Evolutionary conservation across 1,284 basidiomycete species (phyloP), one percentile per base, ranked within the genome.

Genomic region (Agroathelia rolfsii): DNA sequence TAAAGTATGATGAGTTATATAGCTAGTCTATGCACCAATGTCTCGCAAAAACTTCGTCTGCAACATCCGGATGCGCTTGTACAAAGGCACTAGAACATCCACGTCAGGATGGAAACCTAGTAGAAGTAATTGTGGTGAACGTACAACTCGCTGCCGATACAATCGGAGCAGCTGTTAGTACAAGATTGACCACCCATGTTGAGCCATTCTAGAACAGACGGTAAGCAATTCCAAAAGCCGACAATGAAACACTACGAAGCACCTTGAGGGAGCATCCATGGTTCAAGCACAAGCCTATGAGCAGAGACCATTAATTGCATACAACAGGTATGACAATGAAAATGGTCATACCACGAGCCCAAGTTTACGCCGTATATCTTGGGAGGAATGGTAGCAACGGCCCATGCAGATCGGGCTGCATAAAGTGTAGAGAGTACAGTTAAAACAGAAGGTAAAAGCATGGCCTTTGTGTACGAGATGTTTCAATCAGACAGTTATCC

Each of bases 251-350:
- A 5, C 2, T 3, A 33, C 6, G 33, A 28, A 35, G 12, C 34
- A 64, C 64, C 64, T 44, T 55, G 47, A 2, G 70, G 71, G 8
- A 69, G 53, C 70, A 73, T 73, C 71, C 70, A 74, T n/a, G 66
- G 28, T 41, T 74, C 71, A n/a, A 66, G 46, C 1, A 71, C 44
- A 12, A 71, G 49, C 69, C 66, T 67, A 34, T n/a, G 32, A 12
- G 26, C 17, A 30, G 12, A 24, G 11, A 12, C 6, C 3, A n/a
- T 20, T 29, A 6, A 15, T 29, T 18, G 38, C 35, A 24, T 2
- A 17, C 29, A 11, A 19, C 17, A 18, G 23, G 23, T 8, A 24
- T 8, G 14, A 5, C 9, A 17, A 20, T 7, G 7, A 12, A 4
- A n/a, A 21, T 24, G 28, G n/a, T 36, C 58, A 25, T 43, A 61